These are phyloP conservation scores for Exophiala spinifera DNA, from an alignment of 2,329 filamentous ascomycete species.

Conservation along the genomic window DNA sequence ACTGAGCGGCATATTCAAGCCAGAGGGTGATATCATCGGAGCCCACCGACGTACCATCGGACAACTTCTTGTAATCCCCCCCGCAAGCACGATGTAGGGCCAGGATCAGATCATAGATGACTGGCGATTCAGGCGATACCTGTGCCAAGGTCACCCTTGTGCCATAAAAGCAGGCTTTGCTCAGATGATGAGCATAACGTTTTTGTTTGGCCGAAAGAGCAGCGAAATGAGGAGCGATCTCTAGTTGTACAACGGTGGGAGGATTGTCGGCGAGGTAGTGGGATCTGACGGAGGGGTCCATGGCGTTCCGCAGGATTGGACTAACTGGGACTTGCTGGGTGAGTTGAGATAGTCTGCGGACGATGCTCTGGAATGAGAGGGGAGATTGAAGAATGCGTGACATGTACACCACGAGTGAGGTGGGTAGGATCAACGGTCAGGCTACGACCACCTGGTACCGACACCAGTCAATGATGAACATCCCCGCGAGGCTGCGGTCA, in stretches of 20 bases:
- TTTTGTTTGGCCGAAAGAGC: constrained; percentile 63
- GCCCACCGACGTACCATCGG: constrained; percentile 61
- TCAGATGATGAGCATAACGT: constrained; percentile 84
- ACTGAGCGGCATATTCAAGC: constrained; percentile 73
- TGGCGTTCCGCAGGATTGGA: constrained; percentile 23
- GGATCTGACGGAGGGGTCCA: constrained; percentile 43
- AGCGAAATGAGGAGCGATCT: constrained; percentile 91
- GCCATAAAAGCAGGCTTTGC: constrained; percentile 71
- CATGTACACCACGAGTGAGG: constrained; percentile 7
- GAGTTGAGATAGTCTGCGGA: constrained; percentile 16
- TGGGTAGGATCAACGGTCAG: no score
- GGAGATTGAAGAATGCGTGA: background rate
- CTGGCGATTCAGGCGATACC: constrained; percentile 75
- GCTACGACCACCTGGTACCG: no score
- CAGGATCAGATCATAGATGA: constrained; percentile 77
- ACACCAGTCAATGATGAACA: background rate
- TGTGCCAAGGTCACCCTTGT: constrained; percentile 76
- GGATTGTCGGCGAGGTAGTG: constrained; percentile 91
- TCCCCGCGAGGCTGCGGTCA: background rate
- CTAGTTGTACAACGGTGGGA: constrained; percentile 79
- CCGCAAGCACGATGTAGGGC: constrained; percentile 62
- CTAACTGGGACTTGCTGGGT: constrained; percentile 3
- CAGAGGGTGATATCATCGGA: constrained; percentile 65
- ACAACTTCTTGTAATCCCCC: constrained; percentile 70
- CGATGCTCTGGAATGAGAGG: constrained; percentile 6